Percentiles rank a stretch among this genome's conserved stretches.
Conservation (phyloP, 2,329 filamentous ascomycete species). For the Pseudomassariella vexata region DNA sequence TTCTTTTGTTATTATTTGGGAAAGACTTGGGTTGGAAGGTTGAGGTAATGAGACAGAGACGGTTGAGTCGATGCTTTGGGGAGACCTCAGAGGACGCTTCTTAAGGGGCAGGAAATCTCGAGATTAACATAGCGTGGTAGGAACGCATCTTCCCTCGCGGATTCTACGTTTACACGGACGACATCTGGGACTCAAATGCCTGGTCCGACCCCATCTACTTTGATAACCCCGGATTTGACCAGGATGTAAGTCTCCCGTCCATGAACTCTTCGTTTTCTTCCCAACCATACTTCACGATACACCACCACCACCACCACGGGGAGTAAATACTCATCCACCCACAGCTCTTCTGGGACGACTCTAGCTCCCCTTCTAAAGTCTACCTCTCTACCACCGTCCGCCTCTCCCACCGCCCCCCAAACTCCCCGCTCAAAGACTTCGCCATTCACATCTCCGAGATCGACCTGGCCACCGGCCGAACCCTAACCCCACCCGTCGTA, state of each 20-base stretch:
- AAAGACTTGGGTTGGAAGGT: background rate
- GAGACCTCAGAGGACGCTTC: no score
- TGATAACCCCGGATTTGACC: slow-evolving; percentile 47
- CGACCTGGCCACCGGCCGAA: slow-evolving; percentile 33
- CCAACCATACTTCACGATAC: background rate
- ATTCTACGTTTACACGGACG: slow-evolving; percentile 46
- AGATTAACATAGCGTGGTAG: no score
- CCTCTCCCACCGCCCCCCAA: slow-evolving; percentile 26
- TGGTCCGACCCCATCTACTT: slow-evolving; percentile 52
- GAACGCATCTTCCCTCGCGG: slow-evolving; percentile 45
- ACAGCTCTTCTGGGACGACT: slow-evolving; percentile 42
- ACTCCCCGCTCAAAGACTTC: slow-evolving; percentile 42
- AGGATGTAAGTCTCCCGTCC: slow-evolving; percentile 33
- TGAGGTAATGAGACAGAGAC: no score
- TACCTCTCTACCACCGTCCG: slow-evolving; percentile 41
- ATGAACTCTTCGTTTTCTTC: background rate
- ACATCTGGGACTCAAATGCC: slow-evolving; percentile 43
- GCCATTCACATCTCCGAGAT: slow-evolving; percentile 41
- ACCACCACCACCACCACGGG: no score
- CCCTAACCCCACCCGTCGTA: slow-evolving; percentile 26
- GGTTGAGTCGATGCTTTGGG: no score
- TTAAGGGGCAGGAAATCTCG: background rate
- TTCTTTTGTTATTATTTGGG: background rate
- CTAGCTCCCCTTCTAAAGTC: slow-evolving; percentile 34
- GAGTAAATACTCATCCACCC: background rate